phyloP scores from a whole-genome alignment of 176 grass and related monocot genomes.

The Aegilops speltoides region DNA sequence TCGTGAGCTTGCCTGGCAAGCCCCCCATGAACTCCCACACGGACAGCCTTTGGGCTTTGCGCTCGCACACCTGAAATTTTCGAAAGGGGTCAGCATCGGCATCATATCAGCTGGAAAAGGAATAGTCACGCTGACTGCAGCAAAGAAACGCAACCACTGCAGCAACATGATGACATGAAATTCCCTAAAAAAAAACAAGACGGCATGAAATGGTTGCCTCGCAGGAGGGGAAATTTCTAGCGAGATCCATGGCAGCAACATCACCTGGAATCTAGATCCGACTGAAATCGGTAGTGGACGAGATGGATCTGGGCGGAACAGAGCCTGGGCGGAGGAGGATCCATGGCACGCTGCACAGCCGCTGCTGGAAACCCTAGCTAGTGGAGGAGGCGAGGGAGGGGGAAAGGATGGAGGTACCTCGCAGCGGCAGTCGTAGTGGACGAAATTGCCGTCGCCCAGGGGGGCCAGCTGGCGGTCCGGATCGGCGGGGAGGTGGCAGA shows the following conservation, averaged over 20 bases:
- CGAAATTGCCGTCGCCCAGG: constrained; percentile 29
- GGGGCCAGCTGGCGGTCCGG: neutral
- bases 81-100: neutral
- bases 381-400: neutral
- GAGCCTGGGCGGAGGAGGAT: neutral
- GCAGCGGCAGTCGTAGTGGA: constrained; percentile 43
- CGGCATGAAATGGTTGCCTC: neutral
- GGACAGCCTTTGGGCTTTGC: neutral
- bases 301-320: neutral
- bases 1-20: neutral
- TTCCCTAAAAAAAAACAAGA: no score
- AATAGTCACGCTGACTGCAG: neutral
- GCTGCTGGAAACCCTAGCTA: neutral
- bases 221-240: neutral
- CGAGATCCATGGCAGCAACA: neutral
- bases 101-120: neutral
- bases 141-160: neutral
- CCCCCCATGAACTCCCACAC: constrained; percentile 16
- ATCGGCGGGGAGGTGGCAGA: constrained; percentile 30
- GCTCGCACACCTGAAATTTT: constrained; percentile 22
- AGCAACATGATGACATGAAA: neutral
- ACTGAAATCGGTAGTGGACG: neutral
- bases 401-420: constrained; percentile 13
- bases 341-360: neutral
- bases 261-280: neutral